Conservation (phyloP, 1,284 basidiomycete genomes). For the Trametes polyzona region DNA sequence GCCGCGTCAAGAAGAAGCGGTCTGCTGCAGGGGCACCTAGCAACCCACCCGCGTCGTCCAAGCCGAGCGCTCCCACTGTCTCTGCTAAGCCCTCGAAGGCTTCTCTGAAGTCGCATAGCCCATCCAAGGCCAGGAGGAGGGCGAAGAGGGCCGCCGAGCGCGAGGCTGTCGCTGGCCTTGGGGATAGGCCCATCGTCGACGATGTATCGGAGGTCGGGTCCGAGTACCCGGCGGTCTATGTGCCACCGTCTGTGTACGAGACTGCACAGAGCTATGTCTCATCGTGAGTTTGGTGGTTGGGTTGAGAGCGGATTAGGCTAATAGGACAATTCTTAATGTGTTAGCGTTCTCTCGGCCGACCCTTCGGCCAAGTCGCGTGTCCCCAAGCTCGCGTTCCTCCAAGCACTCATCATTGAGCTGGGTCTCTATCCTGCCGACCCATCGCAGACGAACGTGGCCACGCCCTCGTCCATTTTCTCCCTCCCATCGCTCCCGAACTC, state of each 20-base stretch:
- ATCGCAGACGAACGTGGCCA: background rate
- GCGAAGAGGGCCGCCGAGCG: slow-evolving; percentile 25
- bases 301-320: too few relatives aligned
- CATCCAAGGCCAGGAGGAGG: slow-evolving; percentile 23
- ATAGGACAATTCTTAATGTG: too few relatives aligned
- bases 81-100: slow-evolving; percentile 9
- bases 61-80: slow-evolving; percentile 13
- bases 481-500: slow-evolving; percentile 53
- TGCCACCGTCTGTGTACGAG: slow-evolving; percentile 44
- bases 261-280: slow-evolving; percentile 55
- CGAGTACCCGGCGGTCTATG: slow-evolving; percentile 37
- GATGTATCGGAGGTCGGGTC: slow-evolving; percentile 50
- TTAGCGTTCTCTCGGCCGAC: slow-evolving; percentile 55
- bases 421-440: slow-evolving; percentile 36
- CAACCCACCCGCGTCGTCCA: slow-evolving; percentile 5
- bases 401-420: slow-evolving; percentile 49
- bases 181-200: slow-evolving; percentile 51
- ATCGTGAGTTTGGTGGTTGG: slow-evolving; percentile 34
- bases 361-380: slow-evolving; percentile 48
- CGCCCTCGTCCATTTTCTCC: slow-evolving; percentile 40
- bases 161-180: slow-evolving; percentile 30
- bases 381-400: slow-evolving; percentile 45
- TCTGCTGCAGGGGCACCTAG: slow-evolving; percentile 9
- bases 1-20: slow-evolving; percentile 21
- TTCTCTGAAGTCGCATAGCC: slow-evolving; percentile 12